Percentiles rank a stretch among this genome's conserved stretches.
Conservation (phyloP, 1,139 yeast genomes). For the Lodderomyces theae region DNA sequence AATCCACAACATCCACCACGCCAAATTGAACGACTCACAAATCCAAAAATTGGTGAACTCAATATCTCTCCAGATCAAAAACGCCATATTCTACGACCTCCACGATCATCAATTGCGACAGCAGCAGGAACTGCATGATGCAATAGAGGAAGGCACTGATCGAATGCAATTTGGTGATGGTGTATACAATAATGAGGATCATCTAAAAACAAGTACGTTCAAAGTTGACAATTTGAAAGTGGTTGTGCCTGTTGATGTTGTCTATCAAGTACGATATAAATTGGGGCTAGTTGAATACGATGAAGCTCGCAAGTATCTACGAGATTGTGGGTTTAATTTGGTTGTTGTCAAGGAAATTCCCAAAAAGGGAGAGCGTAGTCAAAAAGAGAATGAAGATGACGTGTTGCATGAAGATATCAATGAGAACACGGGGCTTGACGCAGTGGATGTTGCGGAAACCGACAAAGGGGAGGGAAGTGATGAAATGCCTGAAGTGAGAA, state of each 20-base stretch:
- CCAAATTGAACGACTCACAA: slow-evolving; percentile 7
- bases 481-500: slow-evolving; percentile 2
- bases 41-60: slow-evolving; percentile 1
- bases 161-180: neutral
- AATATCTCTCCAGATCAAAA: slow-evolving; percentile 7
- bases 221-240: slow-evolving; percentile 6
- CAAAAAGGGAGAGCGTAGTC: neutral
- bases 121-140: neutral
- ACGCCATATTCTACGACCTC: slow-evolving; percentile 5
- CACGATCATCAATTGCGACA: neutral
- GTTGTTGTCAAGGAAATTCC: neutral
- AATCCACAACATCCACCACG: slow-evolving; percentile 10
- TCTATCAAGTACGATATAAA: slow-evolving; percentile 6
- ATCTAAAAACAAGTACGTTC: neutral
- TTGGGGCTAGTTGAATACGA: slow-evolving; percentile 9
- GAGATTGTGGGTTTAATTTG: slow-evolving; percentile 2
- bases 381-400: slow-evolving; percentile 5
- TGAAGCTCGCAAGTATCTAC: slow-evolving; percentile 4
- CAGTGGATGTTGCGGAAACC: too few species aligned
- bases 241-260: slow-evolving; percentile 5
- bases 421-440: too few species aligned
- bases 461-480: slow-evolving; percentile 2
- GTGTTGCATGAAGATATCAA: neutral
- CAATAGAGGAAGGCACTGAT: too few species aligned
- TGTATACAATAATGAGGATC: neutral